Evolutionary conservation across 2,329 filamentous ascomycete genomes (phyloP).

Genomic region (Hypoxylon sp.): DNA sequence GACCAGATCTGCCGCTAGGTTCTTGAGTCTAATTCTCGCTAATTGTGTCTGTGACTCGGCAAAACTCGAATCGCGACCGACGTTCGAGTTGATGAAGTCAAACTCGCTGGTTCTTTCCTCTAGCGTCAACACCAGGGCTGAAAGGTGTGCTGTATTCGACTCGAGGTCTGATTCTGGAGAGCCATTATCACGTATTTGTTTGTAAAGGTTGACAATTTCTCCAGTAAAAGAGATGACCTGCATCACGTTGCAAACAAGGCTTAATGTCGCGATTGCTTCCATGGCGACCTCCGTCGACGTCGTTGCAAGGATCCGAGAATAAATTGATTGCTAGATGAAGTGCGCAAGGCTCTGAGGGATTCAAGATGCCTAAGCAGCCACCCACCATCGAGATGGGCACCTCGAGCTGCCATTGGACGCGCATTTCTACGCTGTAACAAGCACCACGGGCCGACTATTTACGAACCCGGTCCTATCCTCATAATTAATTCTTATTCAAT

Average conservation of each 20-base stretch:
- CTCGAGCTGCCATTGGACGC: neutral
- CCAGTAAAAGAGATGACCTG: slow-evolving; percentile 36
- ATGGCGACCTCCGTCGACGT: slow-evolving; percentile 10
- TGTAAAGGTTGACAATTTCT: slow-evolving; percentile 17
- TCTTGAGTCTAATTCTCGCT: slow-evolving; percentile 22
- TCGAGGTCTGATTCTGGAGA: slow-evolving; percentile 19
- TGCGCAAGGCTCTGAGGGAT: slow-evolving; percentile 6
- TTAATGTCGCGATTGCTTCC: slow-evolving; percentile 36
- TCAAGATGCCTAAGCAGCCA: neutral
- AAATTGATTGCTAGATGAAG: neutral
- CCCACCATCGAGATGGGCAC: neutral
- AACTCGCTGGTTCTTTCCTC: slow-evolving; percentile 5
- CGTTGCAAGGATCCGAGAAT: neutral
- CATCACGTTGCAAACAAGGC: slow-evolving; percentile 39
- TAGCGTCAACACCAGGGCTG: slow-evolving; percentile 6
- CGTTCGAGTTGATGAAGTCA: neutral
- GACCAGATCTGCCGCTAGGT: slow-evolving; percentile 21
- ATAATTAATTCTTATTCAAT: too few species aligned
- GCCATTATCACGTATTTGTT: slow-evolving; percentile 13
- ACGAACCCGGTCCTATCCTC: too few species aligned
- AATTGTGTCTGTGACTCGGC: neutral
- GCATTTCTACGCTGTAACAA: neutral
- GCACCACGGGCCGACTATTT: too few species aligned
- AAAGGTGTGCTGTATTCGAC: slow-evolving; percentile 13
- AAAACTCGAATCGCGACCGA: neutral